These are phyloP conservation scores for Rosa rugosa DNA, from an alignment of 306 rosid genomes.

Conservation along the genomic window DNA sequence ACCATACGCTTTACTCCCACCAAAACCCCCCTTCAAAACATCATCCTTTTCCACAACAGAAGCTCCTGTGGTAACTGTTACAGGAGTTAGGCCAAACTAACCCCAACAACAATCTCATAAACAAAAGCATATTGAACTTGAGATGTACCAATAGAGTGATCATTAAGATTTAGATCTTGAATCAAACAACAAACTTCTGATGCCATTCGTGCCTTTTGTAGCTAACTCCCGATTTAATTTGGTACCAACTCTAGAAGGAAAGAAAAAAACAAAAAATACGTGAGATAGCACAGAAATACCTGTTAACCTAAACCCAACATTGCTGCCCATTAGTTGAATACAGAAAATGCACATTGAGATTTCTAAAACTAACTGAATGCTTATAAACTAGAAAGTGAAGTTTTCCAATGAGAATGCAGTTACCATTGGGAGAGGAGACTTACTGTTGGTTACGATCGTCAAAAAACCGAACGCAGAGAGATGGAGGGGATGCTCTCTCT, in stretches of 20 bases:
- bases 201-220: slow-evolving; percentile 43
- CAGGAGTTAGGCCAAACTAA: not conserved
- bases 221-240: slow-evolving; percentile 2
- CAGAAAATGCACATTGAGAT: no score
- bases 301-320: no score
- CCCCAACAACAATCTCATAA: not conserved
- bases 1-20: slow-evolving; percentile 64
- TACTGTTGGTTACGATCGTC: no score
- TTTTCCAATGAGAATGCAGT: no score
- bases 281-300: no score
- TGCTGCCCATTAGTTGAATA: no score
- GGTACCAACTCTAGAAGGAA: not conserved
- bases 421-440: no score
- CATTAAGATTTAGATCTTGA: slow-evolving; percentile 43
- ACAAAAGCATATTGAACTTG: not conserved
- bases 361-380: no score
- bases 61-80: slow-evolving; percentile 34
- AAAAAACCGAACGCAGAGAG: no score
- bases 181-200: slow-evolving; percentile 34
- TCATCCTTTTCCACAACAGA: slow-evolving; percentile 41
- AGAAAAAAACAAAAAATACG: no score
- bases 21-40: slow-evolving; percentile 40
- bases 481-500: no score
- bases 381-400: no score
- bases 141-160: slow-evolving; percentile 40